Conservation (phyloP, 306 rosid species). For the Vigna unguiculata region DNA sequence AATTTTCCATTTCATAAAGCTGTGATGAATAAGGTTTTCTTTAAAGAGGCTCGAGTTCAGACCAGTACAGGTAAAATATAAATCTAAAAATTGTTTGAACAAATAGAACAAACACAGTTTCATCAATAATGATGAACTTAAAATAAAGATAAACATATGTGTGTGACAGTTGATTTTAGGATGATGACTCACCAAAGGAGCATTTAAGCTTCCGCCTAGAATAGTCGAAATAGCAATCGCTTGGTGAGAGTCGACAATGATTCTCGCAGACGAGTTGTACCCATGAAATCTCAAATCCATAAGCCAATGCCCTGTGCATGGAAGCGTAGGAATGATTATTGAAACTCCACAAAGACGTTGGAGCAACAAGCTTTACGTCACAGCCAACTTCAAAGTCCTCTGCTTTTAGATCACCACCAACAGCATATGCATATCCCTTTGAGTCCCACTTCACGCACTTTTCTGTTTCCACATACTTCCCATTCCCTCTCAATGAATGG, state of each 20-base stretch:
- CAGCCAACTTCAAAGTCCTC: neutral
- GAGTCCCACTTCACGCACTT: neutral
- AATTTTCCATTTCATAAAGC: too few species aligned
- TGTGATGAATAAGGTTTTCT: too few species aligned
- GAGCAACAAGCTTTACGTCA: neutral
- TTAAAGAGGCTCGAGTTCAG: too few species aligned
- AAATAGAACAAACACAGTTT: too few species aligned
- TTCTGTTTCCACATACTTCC: neutral
- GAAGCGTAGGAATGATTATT: neutral
- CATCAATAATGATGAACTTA: too few species aligned
- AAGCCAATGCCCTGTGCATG: neutral
- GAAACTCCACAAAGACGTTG: neutral
- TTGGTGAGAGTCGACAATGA: too few species aligned
- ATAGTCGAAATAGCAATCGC: too few species aligned
- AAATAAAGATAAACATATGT: too few species aligned
- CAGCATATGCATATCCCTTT: neutral
- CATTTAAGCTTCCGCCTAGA: too few species aligned
- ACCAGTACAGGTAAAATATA: neutral
- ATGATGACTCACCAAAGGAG: neutral
- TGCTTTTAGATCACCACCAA: neutral
- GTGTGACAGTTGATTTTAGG: too few species aligned
- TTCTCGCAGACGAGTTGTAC: too few species aligned
- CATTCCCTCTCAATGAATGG: neutral
- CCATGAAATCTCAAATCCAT: conserved; percentile 1
- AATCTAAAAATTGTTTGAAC: too few species aligned